phyloP scores from a whole-genome alignment of 805 yeast species.

The Saturnispora hagleri region DNA sequence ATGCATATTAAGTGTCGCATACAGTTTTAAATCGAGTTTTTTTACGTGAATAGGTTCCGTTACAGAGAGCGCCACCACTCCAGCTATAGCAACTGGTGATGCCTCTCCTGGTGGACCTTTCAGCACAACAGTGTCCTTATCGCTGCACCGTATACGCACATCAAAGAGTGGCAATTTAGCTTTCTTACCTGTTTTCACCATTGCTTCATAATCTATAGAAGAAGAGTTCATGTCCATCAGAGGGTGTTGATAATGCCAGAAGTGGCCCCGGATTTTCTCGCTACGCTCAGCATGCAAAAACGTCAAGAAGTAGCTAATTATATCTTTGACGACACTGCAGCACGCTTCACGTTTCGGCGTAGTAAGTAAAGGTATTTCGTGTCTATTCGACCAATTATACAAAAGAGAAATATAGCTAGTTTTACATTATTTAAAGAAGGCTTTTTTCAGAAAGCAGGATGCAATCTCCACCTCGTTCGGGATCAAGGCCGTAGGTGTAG shows the following conservation, averaged over 20 bases:
- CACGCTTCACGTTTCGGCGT: not conserved
- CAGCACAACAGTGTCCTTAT: slow-evolving; percentile 69
- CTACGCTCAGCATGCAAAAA: not conserved
- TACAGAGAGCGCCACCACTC: slow-evolving; percentile 67
- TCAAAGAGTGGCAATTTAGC: slow-evolving; percentile 30
- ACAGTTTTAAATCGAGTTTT: slow-evolving; percentile 52
- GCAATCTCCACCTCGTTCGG: slow-evolving; percentile 93
- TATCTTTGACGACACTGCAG: not conserved
- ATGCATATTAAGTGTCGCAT: slow-evolving; percentile 56
- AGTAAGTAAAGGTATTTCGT: not conserved
- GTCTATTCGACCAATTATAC: not conserved
- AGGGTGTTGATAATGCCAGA: not conserved
- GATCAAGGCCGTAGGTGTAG: slow-evolving; percentile 76
- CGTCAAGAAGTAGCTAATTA: not conserved
- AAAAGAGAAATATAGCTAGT: not conserved
- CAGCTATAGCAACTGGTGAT: slow-evolving; percentile 63
- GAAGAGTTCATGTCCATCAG: not conserved
- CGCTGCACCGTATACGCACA: slow-evolving; percentile 53
- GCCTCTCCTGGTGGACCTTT: slow-evolving; percentile 77
- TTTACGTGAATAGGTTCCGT: slow-evolving; percentile 67
- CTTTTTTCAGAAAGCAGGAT: slow-evolving; percentile 53
- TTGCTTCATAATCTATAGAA: not conserved
- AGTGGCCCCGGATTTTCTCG: not conserved
- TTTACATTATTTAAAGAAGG: slow-evolving; percentile 19
- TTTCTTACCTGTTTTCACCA: slow-evolving; percentile 19